Percentiles rank a stretch among this genome's conserved stretches.
Evolutionary conservation across 148 eudicot species (phyloP).

Genomic region (Nepenthes gracilis): DNA sequence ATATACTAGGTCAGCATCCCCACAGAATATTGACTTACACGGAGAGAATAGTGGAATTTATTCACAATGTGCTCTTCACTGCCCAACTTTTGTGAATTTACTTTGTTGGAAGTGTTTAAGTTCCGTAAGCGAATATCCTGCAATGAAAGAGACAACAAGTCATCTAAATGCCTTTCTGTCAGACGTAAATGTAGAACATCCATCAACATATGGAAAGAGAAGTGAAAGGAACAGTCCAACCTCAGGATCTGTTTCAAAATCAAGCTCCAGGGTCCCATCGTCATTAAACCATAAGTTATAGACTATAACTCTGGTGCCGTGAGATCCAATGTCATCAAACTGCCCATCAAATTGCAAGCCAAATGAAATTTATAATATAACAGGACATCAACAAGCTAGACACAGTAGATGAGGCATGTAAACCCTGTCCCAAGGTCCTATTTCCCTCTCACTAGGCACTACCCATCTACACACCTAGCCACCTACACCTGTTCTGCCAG

Average conservation of each 20-base stretch:
- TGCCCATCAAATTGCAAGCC: conserved; percentile 30
- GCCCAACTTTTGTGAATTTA: conserved; percentile 9
- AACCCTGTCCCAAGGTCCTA: background rate
- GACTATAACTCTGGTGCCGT: conserved; percentile 74
- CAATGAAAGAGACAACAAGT: conserved; percentile 9
- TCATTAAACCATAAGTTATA: conserved; percentile 77
- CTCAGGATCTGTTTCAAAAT: conserved; percentile 72
- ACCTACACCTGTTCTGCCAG: too few species aligned
- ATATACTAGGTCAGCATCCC: background rate
- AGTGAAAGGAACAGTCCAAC: conserved; percentile 18
- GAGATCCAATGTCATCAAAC: conserved; percentile 67
- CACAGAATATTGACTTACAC: conserved; percentile 40
- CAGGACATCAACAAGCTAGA: background rate
- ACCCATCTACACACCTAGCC: too few species aligned
- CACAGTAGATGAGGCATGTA: background rate
- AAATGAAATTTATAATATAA: background rate
- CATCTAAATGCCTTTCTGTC: background rate
- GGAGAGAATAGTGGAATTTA: conserved; percentile 63
- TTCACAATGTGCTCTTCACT: conserved; percentile 67
- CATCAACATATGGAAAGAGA: conserved; percentile 1
- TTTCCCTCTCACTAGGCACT: background rate
- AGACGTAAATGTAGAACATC: background rate
- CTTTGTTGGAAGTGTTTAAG: conserved; percentile 12
- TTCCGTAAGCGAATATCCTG: conserved; percentile 65
- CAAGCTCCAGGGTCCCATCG: conserved; percentile 65